Evolutionary conservation across 129 eudicot species (phyloP), one percentile per base, ranked within the genome.

Genomic region (Kitagawia praeruptora): DNA sequence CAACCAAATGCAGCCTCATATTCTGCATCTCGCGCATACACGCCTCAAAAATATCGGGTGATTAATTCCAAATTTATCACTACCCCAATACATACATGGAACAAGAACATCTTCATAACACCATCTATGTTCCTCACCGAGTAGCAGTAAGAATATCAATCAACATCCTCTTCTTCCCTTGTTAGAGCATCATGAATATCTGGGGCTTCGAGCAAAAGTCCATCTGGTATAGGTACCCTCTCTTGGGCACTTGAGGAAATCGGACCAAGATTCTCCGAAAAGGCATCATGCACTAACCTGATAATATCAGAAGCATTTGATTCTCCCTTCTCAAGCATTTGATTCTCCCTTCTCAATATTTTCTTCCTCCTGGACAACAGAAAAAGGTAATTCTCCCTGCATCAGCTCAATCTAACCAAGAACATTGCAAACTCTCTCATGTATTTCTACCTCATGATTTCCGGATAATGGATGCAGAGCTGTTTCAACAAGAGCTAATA

Each of bases 231-330:
- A 1, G 87, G 88, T 51, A 94, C 91, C 87, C 91, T 83, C 70
- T 88, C 87, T 86, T 92, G 98, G 82, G 96, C 91, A 90, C 64
- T 90, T 21, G 63, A 63, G 41, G 98, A 84, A 82, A 92, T 84
- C 45, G 98, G 98, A 88, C 96, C 98, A 72, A 94, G 85, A 78
- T 94, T 97, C 87, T 92, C 97, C 19, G 91, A 83, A 45, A 87
- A 89, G 70, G 91, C 86, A 76, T 85, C 88, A 31, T 76, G 75
- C 76, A 95, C 76, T 67, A 86, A 77, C 81, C 71, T 84, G 77
- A 87, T 74, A n/a, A 84, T 74, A 39, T 85, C 88, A 58, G 78
- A 79, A 70, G 84, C 79, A 80, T 86, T 88, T 3, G 80, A 39
- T n/a, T n/a, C n/a, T n/a, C n/a, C n/a, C n/a, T n/a, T n/a, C n/a